A percentile compares a stretch with the other conserved stretches of the same genome.
Evolutionary conservation across 1,139 yeast genomes (phyloP).

Genomic region (Pneumocystis carinii): DNA sequence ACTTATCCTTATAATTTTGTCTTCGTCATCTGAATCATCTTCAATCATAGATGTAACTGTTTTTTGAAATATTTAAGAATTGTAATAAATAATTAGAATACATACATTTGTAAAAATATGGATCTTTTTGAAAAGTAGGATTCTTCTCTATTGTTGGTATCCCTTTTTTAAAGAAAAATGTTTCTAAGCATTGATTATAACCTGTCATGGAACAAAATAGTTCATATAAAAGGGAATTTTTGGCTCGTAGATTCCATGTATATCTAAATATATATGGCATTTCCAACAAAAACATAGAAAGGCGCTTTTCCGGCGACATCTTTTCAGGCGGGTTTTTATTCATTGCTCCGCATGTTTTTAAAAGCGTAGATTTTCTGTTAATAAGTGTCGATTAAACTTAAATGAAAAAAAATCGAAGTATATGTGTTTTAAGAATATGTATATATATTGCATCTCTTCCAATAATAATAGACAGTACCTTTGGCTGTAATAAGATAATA

Average conservation of each 20-base stretch:
- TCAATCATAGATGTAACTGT: background rate
- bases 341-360: background rate
- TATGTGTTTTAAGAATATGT: background rate
- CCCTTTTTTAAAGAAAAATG: conserved; percentile 34
- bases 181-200: conserved; percentile 34
- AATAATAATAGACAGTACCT: background rate
- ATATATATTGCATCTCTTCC: background rate
- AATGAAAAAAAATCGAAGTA: background rate
- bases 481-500: background rate
- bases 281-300: background rate
- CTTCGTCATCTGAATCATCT: background rate
- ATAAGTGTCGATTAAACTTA: background rate
- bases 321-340: background rate
- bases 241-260: conserved; percentile 3
- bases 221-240: conserved; percentile 32
- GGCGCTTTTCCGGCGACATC: background rate
- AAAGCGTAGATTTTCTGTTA: background rate
- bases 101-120: conserved; percentile 14
- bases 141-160: conserved; percentile 24
- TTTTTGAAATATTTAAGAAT: background rate
- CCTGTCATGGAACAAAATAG: conserved; percentile 39
- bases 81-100: conserved; percentile 15
- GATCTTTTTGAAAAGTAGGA: conserved; percentile 17
- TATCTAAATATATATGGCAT: background rate
- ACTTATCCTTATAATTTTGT: background rate